Evolutionary conservation across 768 basidiomycete species (phyloP), one percentile per base, ranked within the genome.

Genomic region (Leccinum obscurum): DNA sequence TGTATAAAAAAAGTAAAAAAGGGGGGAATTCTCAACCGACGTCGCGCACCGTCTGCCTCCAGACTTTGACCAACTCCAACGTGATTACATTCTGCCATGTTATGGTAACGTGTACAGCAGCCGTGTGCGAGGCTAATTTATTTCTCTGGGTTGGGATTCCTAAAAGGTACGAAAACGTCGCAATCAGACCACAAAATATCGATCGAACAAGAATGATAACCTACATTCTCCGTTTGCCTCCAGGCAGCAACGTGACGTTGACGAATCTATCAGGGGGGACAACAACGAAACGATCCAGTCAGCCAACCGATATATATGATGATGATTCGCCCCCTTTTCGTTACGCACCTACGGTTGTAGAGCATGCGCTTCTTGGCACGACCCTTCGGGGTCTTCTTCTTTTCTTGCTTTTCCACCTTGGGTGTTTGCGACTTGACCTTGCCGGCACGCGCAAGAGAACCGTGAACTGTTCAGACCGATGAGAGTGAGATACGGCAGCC

Each of bases 361-460:
- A 93, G 80, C 67, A 92, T 81, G 65, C 93, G 85, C 85, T 98
- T 98, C 90, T 96, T 97, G 64, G 96, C 96, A 75, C 96, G 93
- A 64, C 96, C 96, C 80, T 90, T 96, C 59, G 93, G 93, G 41
- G 81, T 87, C 88, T 98, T 98, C 90, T 95, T 95, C 90, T 97
- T 98, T 83, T 98, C 96, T 82, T 96, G 93, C 77, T 89, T 87
- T 73, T 97, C 96, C 74, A 97, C 96, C 81, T 98, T 98, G 72
- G 95, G 95, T 35, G 52, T 53, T 34, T 53, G 52, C 34, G 52
- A 53, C 52, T 94, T 97, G 84, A 98, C 96, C 87, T 98, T 98
- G 78, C 95, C 95, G 76, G 95, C 95, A 84, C 95, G 95, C 81
- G 95, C 95, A 81, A 96, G 94, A 77, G 95, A 98, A 77, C 95